Percentiles rank a stretch among this genome's conserved stretches.
Evolutionary conservation across 805 yeast species (phyloP).

Genomic region (Kluyveromyces starmeri): DNA sequence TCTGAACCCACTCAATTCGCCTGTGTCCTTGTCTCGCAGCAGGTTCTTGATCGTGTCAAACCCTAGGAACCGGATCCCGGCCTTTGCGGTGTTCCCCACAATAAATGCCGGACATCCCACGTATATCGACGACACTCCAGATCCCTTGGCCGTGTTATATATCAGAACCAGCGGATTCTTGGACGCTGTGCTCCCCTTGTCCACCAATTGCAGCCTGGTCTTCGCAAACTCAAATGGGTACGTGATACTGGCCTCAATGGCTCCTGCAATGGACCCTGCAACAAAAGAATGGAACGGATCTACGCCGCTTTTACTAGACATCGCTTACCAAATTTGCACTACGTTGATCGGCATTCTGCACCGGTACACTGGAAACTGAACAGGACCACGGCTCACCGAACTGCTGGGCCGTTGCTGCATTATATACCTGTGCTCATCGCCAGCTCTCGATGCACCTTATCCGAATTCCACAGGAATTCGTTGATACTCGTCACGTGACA

Average conservation of each 20-base stretch:
- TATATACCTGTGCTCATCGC: no score
- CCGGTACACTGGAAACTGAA: no score
- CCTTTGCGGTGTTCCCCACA: conserved; percentile 92
- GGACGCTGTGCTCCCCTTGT: conserved; percentile 53
- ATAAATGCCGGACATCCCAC: conserved; percentile 97
- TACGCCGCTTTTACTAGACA: conserved; percentile 30
- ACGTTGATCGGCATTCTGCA: no score
- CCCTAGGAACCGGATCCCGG: conserved; percentile 90
- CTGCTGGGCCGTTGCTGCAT: no score
- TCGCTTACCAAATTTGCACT: no score
- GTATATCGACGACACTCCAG: conserved; percentile 72
- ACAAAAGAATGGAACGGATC: conserved; percentile 77
- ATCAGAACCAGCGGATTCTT: conserved; percentile 81
- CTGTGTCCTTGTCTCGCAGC: conserved; percentile 66
- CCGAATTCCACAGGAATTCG: no score
- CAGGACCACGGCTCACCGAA: no score
- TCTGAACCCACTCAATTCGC: conserved; percentile 79
- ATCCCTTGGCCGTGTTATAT: conserved; percentile 61
- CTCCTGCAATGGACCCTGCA: conserved; percentile 97
- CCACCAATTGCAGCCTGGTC: conserved; percentile 79
- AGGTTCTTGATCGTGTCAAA: conserved; percentile 77
- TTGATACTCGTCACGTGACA: no score
- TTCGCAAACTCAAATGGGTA: conserved; percentile 97
- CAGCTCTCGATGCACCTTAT: no score
- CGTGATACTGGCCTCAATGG: conserved; percentile 84